Evolutionary conservation across 1,284 basidiomycete species (phyloP).

Genomic region (Ustilago bromivora): DNA sequence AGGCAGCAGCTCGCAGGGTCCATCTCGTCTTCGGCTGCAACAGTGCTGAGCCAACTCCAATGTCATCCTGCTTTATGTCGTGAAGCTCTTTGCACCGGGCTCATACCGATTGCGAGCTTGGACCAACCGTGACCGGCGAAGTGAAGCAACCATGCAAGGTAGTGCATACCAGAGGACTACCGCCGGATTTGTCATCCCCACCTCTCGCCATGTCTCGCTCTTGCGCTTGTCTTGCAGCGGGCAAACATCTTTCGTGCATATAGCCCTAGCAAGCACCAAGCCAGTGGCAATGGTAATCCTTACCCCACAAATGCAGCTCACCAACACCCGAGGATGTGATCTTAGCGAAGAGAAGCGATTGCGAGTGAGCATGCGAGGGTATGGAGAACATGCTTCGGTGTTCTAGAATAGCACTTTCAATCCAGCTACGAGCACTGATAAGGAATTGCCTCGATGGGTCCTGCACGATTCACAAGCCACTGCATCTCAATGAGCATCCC

Average conservation of each 20-base stretch:
- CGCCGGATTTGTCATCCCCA: conserved; percentile 7
- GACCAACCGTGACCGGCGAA: background rate
- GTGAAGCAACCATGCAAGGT: background rate
- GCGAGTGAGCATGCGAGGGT: background rate
- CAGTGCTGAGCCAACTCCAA: conserved; percentile 4
- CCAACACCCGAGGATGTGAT: background rate
- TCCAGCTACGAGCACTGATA: background rate
- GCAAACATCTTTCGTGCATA: conserved; percentile 1
- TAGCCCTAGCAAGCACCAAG: background rate
- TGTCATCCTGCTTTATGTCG: background rate
- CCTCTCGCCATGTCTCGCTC: background rate
- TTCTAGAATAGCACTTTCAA: background rate
- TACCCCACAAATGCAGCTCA: conserved; percentile 5
- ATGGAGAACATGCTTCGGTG: conserved; percentile 1
- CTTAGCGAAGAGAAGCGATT: conserved; percentile 1
- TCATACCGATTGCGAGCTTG: background rate
- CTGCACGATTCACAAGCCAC: background rate
- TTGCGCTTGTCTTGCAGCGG: background rate
- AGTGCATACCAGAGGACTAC: background rate
- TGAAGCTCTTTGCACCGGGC: background rate
- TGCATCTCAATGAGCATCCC: background rate
- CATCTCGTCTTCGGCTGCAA: conserved; percentile 1
- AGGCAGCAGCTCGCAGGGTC: conserved; percentile 7
- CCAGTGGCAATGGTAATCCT: background rate
- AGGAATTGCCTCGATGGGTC: background rate